A percentile compares a stretch with the other conserved stretches of the same genome.
These are phyloP conservation scores for Hyparrhenia diplandra DNA, from an alignment of 176 grass and related monocot species.

Conservation along the genomic window DNA sequence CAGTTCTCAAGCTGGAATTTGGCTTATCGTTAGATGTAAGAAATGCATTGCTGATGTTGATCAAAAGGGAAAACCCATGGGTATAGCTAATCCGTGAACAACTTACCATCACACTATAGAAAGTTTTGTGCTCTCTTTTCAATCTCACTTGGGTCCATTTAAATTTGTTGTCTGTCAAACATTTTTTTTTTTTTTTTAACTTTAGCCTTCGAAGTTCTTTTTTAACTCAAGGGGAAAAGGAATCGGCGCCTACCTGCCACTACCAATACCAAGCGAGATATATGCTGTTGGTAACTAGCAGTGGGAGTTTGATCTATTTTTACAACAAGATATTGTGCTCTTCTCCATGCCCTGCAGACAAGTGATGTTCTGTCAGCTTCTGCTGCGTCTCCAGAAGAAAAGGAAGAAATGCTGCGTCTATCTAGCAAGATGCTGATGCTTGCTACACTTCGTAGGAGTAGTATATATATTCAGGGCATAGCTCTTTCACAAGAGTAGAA, in stretches of 20 bases:
- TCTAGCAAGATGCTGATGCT: neutral
- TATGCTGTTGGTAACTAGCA: neutral
- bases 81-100: too few species aligned
- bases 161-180: neutral
- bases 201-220: neutral
- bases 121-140: too few species aligned
- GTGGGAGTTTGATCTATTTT: neutral
- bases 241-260: neutral
- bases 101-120: too few species aligned
- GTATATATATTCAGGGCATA: neutral
- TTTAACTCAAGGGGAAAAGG: neutral
- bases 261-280: neutral
- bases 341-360: neutral
- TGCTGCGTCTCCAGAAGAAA: neutral
- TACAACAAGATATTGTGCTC: neutral
- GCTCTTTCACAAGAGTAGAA: neutral
- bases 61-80: too few species aligned
- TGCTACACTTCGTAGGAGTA: neutral
- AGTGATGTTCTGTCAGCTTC: neutral
- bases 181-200: neutral
- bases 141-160: too few species aligned
- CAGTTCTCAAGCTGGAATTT: neutral
- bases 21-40: neutral
- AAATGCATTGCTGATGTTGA: too few species aligned
- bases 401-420: neutral